A percentile compares a stretch with the other conserved stretches of the same genome.
Conservation (phyloP, 2,329 filamentous ascomycete genomes). For the Diaporthe eres region DNA sequence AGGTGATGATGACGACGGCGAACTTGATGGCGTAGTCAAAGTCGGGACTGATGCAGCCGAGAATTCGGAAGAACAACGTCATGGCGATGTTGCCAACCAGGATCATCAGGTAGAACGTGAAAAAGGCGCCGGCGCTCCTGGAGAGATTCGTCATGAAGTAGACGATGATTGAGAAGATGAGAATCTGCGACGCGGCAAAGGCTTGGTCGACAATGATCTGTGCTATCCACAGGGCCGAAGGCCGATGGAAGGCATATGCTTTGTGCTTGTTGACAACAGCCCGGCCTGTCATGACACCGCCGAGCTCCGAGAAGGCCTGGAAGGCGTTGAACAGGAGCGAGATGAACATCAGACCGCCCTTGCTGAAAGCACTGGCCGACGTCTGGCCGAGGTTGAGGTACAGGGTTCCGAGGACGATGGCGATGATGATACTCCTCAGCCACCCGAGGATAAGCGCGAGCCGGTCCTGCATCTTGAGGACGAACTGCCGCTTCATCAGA, state of each 20-base stretch:
- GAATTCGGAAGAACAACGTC: slow-evolving; percentile 83
- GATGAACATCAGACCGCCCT: slow-evolving; percentile 86
- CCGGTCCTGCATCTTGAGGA: slow-evolving; percentile 88
- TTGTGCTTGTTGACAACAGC: slow-evolving; percentile 88
- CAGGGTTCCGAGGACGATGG: slow-evolving; percentile 84
- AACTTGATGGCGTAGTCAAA: slow-evolving; percentile 91
- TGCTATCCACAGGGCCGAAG: slow-evolving; percentile 85
- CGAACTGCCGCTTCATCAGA: slow-evolving; percentile 85
- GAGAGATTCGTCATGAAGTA: slow-evolving; percentile 84
- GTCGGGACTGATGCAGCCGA: slow-evolving; percentile 82
- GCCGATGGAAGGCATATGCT: slow-evolving; percentile 85
- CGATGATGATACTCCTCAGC: slow-evolving; percentile 77
- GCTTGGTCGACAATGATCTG: slow-evolving; percentile 85
- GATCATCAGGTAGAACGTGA: slow-evolving; percentile 81
- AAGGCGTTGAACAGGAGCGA: slow-evolving; percentile 89
- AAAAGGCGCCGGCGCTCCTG: slow-evolving; percentile 81
- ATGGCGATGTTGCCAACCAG: slow-evolving; percentile 78
- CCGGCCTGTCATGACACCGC: slow-evolving; percentile 80
- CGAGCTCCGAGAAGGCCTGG: slow-evolving; percentile 85
- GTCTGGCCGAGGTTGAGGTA: slow-evolving; percentile 79
- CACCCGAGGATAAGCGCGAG: slow-evolving; percentile 83
- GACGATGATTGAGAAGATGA: slow-evolving; percentile 81
- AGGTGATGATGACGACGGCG: slow-evolving; percentile 82
- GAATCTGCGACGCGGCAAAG: slow-evolving; percentile 78
- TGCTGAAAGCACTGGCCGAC: slow-evolving; percentile 81